phyloP scores from a whole-genome alignment of 129 eudicot genomes.

The Tanacetum coccineum region DNA sequence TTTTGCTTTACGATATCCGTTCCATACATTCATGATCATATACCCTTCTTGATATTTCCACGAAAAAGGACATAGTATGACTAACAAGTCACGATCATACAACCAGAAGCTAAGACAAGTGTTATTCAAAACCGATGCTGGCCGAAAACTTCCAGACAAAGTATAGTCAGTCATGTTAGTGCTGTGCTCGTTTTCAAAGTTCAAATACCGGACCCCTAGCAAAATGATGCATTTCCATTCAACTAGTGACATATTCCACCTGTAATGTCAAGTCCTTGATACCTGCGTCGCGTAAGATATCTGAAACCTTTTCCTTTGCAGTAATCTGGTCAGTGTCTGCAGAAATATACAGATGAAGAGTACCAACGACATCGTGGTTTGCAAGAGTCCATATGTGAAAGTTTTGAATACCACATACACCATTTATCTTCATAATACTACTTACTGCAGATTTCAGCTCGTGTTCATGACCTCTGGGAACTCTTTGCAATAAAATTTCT shows the following conservation, averaged over 20 bases:
- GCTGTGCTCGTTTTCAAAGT: neutral
- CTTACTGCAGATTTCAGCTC: slow-evolving; percentile 63
- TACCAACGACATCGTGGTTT: slow-evolving; percentile 77
- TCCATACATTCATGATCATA: neutral
- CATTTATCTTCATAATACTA: slow-evolving; percentile 58
- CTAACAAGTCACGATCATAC: slow-evolving; percentile 3
- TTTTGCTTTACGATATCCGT: slow-evolving; percentile 10
- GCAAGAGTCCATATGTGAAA: slow-evolving; percentile 92
- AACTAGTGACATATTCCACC: slow-evolving; percentile 52
- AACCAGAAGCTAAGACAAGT: neutral
- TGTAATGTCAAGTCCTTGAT: slow-evolving; percentile 74
- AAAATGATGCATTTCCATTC: slow-evolving; percentile 13
- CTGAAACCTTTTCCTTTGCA: slow-evolving; percentile 45
- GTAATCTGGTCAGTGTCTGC: slow-evolving; percentile 47
- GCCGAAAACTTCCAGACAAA: slow-evolving; percentile 12
- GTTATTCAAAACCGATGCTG: neutral
- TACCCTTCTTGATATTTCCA: slow-evolving; percentile 1
- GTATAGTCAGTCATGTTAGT: too few species aligned
- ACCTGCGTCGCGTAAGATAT: slow-evolving; percentile 58
- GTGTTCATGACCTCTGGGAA: slow-evolving; percentile 72
- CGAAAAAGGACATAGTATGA: neutral
- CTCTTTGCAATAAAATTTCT: slow-evolving; percentile 82
- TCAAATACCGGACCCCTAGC: slow-evolving; percentile 15
- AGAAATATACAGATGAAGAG: slow-evolving; percentile 71
- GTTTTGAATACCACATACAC: slow-evolving; percentile 68